Evolutionary conservation across 2,329 filamentous ascomycete genomes (phyloP), one percentile per base, ranked within the genome.

Genomic region (Mycosphaerella sp.): DNA sequence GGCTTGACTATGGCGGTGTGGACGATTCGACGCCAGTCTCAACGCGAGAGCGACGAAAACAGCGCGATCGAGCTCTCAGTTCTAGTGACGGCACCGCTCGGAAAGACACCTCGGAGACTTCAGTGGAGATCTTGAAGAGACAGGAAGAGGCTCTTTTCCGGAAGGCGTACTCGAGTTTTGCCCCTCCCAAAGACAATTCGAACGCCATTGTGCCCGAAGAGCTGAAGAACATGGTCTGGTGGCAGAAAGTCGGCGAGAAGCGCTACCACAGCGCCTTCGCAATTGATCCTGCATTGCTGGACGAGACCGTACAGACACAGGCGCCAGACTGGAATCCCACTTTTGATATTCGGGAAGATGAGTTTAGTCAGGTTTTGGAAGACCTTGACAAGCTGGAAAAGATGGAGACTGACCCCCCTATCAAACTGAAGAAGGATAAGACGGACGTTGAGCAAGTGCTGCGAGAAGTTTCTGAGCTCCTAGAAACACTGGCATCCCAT

Each of bases 161-260:
- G 27, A 81, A 84, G 49, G 86, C 84, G 1, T 91, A 89, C 66
- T 89, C 85, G 0, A 86, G 84, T 62, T 91, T 90, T 66, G 87
- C 87, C 5, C 87, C 87, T 0, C 82, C 79, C 45, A 84, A 80
- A 60, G 87, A 91, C 66, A 83, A 90, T 63, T 78, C 85, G 2
- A 80, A 78, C 10, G 84, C 87, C 5, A 75, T 89, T 51, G 74
- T 89, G 2, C 80, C 87, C 0, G 81, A 83, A 1, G 80, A 80
- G 30, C 76, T 81, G 44, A 80, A 86, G 53, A 81, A 82, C 46
- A 79, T 80, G 50, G 61, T 90, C 43, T 90, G 86, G 85, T 91
- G 86, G 85, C 82, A 88, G 64, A 81, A 80, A 55, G 73, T 79
- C 45, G 86, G 86, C 25, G 78, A 81, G 59, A 79, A 79, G 53